Base-by-base conservation (phyloP, 495 filamentous ascomycete genomes). In the Penicillium manginii region DNA sequence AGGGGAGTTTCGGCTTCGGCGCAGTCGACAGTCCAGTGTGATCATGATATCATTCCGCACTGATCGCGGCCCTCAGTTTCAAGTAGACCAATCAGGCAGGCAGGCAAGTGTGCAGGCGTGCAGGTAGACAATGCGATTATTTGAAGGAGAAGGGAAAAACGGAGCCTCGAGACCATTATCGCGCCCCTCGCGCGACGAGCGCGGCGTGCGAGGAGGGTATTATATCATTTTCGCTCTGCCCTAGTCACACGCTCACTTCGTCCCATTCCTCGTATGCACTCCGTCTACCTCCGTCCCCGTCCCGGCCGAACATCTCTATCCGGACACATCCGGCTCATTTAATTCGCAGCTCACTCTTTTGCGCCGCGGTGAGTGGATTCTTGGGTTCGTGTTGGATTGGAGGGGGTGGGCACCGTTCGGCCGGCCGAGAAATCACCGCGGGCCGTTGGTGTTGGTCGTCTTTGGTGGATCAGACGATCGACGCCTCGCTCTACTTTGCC, bases 361-460 rank as follows among this genome's bases (percentile, higher is more conserved):
- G 4, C 33, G 33, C 33, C 33, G 23, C 7, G 23, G 4, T 5
- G 3, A 37, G 33, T 37, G 33, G 33, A 37, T 26, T 26, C 23
- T 26, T 26, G 23, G 33, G 33, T 37, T n/a, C 15, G 33, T n/a
- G 10, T n/a, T 37, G 33, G 39, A 15, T 42, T 42, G 39, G 33
- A 37, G 33, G 33, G 33, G 33, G 23, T 26, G 26, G 26, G 26
- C 26, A 29, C 26, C 29, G 45, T 63, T 63, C 57, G 63, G 60
- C 60, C 63, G 63, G 46, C 63, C 63, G 63, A 63, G 63, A 58
- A 60, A 55, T 59, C 50, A 29, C 63, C 63, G 63, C 51, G 31
- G 50, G 18, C 23, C 17, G 17, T 35, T 29, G 26, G 26, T 1
- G 1, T 0, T 29, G 26, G 1, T 0, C 9, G 26, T 29, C 26